These are phyloP conservation scores for Talaromyces rugulosus DNA, from an alignment of 2,329 filamentous ascomycete species.

Conservation along the genomic window DNA sequence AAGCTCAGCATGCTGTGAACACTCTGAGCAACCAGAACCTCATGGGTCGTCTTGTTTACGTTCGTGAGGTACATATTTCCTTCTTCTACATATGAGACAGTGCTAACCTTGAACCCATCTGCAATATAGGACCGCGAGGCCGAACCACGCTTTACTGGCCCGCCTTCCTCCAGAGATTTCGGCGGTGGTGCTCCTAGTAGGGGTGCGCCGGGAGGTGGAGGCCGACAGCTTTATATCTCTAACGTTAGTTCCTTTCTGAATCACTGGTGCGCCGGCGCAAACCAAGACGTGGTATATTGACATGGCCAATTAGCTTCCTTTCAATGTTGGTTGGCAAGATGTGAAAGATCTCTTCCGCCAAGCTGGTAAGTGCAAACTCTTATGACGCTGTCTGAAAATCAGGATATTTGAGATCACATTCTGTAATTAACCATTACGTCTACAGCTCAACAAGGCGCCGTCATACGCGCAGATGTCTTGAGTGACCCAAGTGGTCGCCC, in stretches of 20 bases:
- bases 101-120: not conserved
- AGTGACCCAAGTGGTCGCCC: slow-evolving; percentile 85
- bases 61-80: slow-evolving; percentile 70
- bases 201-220: slow-evolving; percentile 51
- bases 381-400: not conserved
- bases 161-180: slow-evolving; percentile 45
- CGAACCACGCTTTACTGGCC: slow-evolving; percentile 89
- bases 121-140: slow-evolving; percentile 80
- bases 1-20: slow-evolving; percentile 95
- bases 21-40: slow-evolving; percentile 98
- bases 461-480: slow-evolving; percentile 94
- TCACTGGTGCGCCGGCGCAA: not conserved
- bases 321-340: slow-evolving; percentile 97
- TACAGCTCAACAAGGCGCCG: slow-evolving; percentile 59
- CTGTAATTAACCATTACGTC: slow-evolving; percentile 27
- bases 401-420: slow-evolving; percentile 13
- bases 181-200: slow-evolving; percentile 58
- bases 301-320: slow-evolving; percentile 68
- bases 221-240: slow-evolving; percentile 92
- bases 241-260: slow-evolving; percentile 72
- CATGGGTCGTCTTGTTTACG: slow-evolving; percentile 97
- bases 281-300: not conserved
- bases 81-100: not conserved
- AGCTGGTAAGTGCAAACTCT: slow-evolving; percentile 66
- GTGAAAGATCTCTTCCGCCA: slow-evolving; percentile 98